Conservation (phyloP, 1,284 basidiomycete genomes). For the Takashimella tepidaria region DNA sequence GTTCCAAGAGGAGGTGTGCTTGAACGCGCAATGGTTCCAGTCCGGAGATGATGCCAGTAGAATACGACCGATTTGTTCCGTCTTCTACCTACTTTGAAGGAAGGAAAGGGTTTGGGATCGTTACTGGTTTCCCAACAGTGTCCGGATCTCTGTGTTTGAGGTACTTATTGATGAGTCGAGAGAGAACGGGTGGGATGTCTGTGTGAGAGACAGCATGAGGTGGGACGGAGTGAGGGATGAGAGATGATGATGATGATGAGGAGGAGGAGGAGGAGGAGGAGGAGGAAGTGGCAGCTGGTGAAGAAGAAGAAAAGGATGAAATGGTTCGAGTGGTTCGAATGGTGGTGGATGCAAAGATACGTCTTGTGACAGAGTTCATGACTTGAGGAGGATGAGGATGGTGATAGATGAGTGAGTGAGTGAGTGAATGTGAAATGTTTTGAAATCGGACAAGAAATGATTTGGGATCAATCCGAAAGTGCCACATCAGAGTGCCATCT, state of each 20-base stretch:
- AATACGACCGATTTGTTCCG: too few species aligned
- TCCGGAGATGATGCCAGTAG: too few species aligned
- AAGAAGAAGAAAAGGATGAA: slow-evolving; percentile 15
- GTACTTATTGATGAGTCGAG: slow-evolving; percentile 14
- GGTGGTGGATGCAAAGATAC: slow-evolving; percentile 5
- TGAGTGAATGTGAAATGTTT: not conserved
- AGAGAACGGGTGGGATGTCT: slow-evolving; percentile 20
- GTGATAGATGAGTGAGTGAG: not conserved
- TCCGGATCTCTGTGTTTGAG: not conserved
- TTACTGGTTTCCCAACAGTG: not conserved
- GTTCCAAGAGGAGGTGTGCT: not conserved
- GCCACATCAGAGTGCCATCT: too few species aligned
- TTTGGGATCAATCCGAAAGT: too few species aligned
- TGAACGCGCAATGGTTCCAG: not conserved
- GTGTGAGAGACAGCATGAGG: slow-evolving; percentile 11
- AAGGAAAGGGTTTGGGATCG: slow-evolving; percentile 41
- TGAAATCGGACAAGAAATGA: too few species aligned
- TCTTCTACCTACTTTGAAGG: slow-evolving; percentile 4
- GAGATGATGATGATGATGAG: slow-evolving; percentile 1
- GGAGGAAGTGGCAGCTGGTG: slow-evolving; percentile 7
- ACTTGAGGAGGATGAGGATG: not conserved
- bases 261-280: not conserved
- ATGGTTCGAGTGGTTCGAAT: slow-evolving; percentile 8
- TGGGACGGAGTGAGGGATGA: slow-evolving; percentile 1
- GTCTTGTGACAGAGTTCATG: too few species aligned